Evolutionary conservation across 192 early-diverging fungal species (phyloP), one percentile per base, ranked within the genome.

Genomic region (Podila clonocystis): DNA sequence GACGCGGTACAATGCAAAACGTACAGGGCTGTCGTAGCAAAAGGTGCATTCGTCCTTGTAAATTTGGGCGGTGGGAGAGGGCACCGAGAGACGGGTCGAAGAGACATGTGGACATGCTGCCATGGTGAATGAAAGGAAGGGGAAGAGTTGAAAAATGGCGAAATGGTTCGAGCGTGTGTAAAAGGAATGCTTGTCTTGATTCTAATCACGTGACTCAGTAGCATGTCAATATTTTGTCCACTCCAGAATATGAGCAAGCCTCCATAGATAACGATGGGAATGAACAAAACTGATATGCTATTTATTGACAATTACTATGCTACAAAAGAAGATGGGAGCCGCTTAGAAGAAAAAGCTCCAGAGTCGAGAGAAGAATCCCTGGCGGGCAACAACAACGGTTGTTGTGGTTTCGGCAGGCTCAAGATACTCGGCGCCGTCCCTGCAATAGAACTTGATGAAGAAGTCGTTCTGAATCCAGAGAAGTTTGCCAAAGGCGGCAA

Each of bases 21-120:
- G 55, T 69, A 80, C 77, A 38, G 77, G 77, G 20, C 70, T 73
- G 82, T 95, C 94, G 86, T 96, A 99, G 85, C 97, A 99, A 58
- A 92, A 86, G 22, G 95, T 96, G 83, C 96, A 99, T 83, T 99
- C 97, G 66, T 99, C 97, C 85, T 98, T 99, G 90, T 95, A 87
- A 24, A 96, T 84, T 63, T 87, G 74, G 31, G 84, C 85, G 30
- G 73, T 75, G 4, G 87, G 69, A 5, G 78, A 74, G 50, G 88
- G 85, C 45, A 82, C 73, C 1, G 74, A 64, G 24, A 90, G 65
- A 31, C 67, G 62, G n/a, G 85, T 61, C 29, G 50, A 65, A 11
- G 79, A 67, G 62, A 88, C 74, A 75, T 93, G 91, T 30, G 87
- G 64, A 62, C 91, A 93, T 17, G 76, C 65, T 66, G 80, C 83